Evolutionary conservation across 352 stramenopile species (phyloP), one percentile per base, ranked within the genome.

Genomic region (Globisporangium rhizosaccharum): DNA sequence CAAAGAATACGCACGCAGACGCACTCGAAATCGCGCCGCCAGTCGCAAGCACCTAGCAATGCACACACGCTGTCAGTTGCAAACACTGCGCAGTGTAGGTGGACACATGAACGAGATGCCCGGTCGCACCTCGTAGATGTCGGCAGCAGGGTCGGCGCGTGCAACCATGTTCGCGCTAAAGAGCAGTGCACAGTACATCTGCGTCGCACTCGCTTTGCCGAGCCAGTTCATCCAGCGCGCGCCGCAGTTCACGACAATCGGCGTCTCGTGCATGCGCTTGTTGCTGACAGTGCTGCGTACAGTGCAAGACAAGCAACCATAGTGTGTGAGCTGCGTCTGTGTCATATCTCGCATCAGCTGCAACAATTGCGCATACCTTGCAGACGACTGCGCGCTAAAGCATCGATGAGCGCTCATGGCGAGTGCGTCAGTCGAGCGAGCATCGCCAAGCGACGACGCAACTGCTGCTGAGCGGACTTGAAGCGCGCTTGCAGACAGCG

Each of bases 151-250:
- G 51, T 86, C 75, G 2, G 79, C 77, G 53, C 86, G 77, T 37
- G 76, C 83, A 41, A 89, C 68, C 47, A 91, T 65, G 23, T 79
- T 87, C 4, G 77, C 79, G 2, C 71, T 81, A 39, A 87, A 69
- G 41, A 91, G 62, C 55, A 91, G 45, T 6, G 77, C 67, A 55
- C 79, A 89, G 66, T 89, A 91, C 79, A 91, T 89, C 48, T 91
- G 82, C 60, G 72, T 82, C 42, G 76, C 71, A 39, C 71, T 87
- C 48, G 71, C 79, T 8, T 65, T 66, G 20, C 82, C 79, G 48
- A 91, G 66, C 77, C 75, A 89, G 28, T 63, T 62, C 75, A 89
- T 85, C 47, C 81, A 53, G 15, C 61, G 51, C 25, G 63, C 70
- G 0, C 82, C 79, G 23, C 76, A 82, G 56, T 82, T 71, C 56